phyloP scores from a whole-genome alignment of 805 yeast genomes.

The Candida qinlingensis region DNA sequence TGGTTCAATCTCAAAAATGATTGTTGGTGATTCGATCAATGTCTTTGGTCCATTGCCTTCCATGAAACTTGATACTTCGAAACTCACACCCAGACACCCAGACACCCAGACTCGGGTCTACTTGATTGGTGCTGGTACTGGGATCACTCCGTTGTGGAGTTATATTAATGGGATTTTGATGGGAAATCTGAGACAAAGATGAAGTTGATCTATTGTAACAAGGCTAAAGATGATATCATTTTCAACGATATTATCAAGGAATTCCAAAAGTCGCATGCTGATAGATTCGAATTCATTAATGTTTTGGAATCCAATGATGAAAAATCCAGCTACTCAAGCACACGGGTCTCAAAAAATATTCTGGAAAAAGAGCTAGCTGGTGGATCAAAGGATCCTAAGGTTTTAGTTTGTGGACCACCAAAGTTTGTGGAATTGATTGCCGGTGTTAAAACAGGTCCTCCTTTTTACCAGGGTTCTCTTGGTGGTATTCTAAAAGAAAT shows the following conservation, averaged over 20 bases:
- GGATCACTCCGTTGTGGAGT: constrained; percentile 2
- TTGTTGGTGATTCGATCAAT: not conserved
- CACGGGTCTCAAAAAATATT: not conserved
- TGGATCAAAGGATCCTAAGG: not conserved
- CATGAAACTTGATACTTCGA: not conserved
- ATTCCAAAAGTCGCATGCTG: not conserved
- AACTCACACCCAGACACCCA: no score
- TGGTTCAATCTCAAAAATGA: not conserved
- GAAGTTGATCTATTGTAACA: not conserved
- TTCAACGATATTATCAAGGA: not conserved
- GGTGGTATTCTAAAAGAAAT: not conserved
- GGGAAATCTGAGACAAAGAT: not conserved
- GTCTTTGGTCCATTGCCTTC: constrained; percentile 1
- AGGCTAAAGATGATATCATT: not conserved
- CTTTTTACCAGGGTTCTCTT: not conserved
- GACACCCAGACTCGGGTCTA: no score
- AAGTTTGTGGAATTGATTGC: not conserved
- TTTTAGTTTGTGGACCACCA: constrained; percentile 1
- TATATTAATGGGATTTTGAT: not conserved
- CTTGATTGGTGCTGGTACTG: constrained; percentile 2
- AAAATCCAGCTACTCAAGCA: not conserved
- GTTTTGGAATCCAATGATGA: not conserved
- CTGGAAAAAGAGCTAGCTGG: not conserved
- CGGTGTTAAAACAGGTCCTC: not conserved
- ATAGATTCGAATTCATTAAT: not conserved